These are phyloP conservation scores for Colletotrichum sp. DNA, from an alignment of 2,329 filamentous ascomycete genomes.

Conservation along the genomic window DNA sequence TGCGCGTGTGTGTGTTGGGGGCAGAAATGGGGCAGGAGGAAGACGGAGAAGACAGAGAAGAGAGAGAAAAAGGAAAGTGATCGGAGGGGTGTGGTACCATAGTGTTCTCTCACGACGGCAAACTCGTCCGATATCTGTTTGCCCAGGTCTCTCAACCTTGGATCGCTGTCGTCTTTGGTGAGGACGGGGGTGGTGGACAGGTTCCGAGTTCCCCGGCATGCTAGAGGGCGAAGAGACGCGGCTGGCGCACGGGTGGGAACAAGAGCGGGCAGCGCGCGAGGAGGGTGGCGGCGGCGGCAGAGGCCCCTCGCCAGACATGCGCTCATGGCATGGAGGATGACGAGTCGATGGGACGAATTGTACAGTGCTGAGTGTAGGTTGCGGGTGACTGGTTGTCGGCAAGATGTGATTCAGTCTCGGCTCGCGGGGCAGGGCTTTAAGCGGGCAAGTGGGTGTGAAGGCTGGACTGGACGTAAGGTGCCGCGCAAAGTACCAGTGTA, in stretches of 20 bases:
- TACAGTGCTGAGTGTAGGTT: background rate
- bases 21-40: background rate
- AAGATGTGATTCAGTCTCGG: background rate
- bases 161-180: slow-evolving; percentile 30
- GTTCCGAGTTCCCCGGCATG: background rate
- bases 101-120: slow-evolving; percentile 47
- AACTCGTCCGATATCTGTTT: slow-evolving; percentile 52
- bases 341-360: background rate
- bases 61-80: background rate
- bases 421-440: background rate
- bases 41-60: background rate
- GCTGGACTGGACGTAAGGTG: background rate
- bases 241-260: slow-evolving; percentile 8
- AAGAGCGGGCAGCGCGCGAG: background rate
- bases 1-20: background rate
- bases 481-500: background rate
- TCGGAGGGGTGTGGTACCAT: slow-evolving; percentile 37
- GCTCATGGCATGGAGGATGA: slow-evolving; percentile 15
- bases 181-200: slow-evolving; percentile 2
- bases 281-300: background rate
- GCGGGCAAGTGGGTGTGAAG: background rate
- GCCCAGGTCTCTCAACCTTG: slow-evolving; percentile 44
- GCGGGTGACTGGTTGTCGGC: background rate
- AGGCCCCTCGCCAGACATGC: slow-evolving; percentile 12
- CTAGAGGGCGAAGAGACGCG: slow-evolving; percentile 13